Percentiles rank a stretch among this genome's conserved stretches.
Evolutionary conservation across 2,329 filamentous ascomycete species (phyloP).

Genomic region (Plectosphaerella sp.): DNA sequence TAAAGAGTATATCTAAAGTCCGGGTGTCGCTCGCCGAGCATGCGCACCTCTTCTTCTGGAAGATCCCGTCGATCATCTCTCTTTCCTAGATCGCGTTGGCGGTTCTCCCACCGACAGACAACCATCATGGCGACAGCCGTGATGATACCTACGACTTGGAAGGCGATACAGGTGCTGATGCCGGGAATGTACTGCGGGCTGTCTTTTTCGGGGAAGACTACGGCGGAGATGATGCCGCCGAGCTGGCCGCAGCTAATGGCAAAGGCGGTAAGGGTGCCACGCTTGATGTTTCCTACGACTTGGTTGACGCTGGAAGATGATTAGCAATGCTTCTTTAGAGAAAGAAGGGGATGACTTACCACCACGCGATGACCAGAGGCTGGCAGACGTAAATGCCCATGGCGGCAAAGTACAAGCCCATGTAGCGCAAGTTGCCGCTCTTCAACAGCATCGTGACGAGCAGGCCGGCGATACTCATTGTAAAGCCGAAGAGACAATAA

Average conservation of each 20-base stretch:
- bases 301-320: conserved; percentile 28
- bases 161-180: conserved; percentile 19
- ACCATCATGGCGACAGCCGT: conserved; percentile 12
- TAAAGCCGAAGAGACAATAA: conserved; percentile 17
- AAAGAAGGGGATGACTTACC: conserved; percentile 16
- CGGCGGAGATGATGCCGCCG: conserved; percentile 22
- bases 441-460: conserved; percentile 25
- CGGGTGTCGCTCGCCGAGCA: conserved; percentile 33
- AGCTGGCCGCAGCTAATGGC: conserved; percentile 40
- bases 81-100: conserved; percentile 23
- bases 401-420: not conserved
- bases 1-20: conserved; percentile 26
- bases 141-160: not conserved
- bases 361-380: conserved; percentile 34
- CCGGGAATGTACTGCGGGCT: conserved; percentile 20
- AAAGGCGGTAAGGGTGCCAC: conserved; percentile 38
- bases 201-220: conserved; percentile 17
- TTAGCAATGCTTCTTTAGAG: not conserved
- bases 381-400: conserved; percentile 24
- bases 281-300: conserved; percentile 40
- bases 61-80: conserved; percentile 19
- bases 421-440: conserved; percentile 37
- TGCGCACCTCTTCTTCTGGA: conserved; percentile 26
- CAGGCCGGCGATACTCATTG: conserved; percentile 16
- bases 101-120: conserved; percentile 23